Conservation (phyloP, 169 alveolate species). For the Sarcocystis neurona region DNA sequence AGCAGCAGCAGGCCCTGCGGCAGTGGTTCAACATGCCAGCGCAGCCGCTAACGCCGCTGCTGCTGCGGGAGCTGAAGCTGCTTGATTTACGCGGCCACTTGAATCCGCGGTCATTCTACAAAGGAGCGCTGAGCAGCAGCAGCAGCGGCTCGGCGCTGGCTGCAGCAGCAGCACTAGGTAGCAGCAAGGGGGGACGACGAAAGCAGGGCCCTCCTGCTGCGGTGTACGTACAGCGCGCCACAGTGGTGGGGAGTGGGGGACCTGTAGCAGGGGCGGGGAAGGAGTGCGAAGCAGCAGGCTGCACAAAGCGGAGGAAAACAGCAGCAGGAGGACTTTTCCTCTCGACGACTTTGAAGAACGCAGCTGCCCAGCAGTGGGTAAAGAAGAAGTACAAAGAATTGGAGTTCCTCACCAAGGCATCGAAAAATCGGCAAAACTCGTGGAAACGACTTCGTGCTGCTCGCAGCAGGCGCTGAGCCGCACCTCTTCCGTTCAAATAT, state of each 20-base stretch:
- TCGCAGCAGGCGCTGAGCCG: no score
- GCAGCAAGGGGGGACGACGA: no score
- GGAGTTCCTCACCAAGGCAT: background rate
- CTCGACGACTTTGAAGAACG: background rate
- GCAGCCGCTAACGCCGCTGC: background rate
- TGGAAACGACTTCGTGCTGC: background rate
- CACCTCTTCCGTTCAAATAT: no score
- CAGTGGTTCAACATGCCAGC: slow-evolving; percentile 15
- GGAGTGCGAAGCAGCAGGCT: background rate
- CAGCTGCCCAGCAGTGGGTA: background rate
- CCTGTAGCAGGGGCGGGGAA: background rate
- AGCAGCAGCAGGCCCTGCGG: background rate
- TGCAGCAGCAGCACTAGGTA: no score
- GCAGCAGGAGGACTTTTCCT: background rate
- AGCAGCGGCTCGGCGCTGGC: no score
- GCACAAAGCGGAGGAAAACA: background rate
- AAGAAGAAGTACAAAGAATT: slow-evolving; percentile 19
- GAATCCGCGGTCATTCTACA: slow-evolving; percentile 13
- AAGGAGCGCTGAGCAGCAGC: slow-evolving; percentile 1
- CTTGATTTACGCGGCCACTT: slow-evolving; percentile 42
- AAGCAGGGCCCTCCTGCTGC: no score
- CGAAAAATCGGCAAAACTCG: background rate
- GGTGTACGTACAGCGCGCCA: slow-evolving; percentile 13
- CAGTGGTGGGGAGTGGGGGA: background rate
- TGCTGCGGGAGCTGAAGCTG: slow-evolving; percentile 33